Percentiles rank a stretch among this genome's conserved stretches.
Evolutionary conservation across 805 yeast species (phyloP).

Genomic region (Candida ortonii): DNA sequence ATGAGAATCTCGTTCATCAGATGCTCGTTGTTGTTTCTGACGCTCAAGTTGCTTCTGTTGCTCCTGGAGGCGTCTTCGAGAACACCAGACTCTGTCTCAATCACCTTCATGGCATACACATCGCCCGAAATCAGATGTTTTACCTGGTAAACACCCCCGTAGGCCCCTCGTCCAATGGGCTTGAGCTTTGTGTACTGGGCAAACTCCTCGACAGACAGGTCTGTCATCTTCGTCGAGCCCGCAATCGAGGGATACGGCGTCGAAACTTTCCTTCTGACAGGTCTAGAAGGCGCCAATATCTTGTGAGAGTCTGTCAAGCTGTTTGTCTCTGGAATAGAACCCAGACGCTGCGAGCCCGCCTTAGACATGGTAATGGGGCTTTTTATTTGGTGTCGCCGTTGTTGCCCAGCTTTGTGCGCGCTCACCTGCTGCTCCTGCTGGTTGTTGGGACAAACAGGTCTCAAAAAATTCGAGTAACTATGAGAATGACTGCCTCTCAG

Average conservation of each 20-base stretch:
- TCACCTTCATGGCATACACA: conserved; percentile 27
- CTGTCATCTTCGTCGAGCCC: conserved; percentile 14
- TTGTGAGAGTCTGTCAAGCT: too few relatives aligned
- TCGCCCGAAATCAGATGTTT: conserved; percentile 9
- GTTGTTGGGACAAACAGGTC: too few relatives aligned
- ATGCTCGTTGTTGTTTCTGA: conserved; percentile 20
- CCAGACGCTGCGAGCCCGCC: too few relatives aligned
- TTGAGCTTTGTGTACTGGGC: conserved; percentile 51
- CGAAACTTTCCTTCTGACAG: too few relatives aligned
- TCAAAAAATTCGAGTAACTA: too few relatives aligned
- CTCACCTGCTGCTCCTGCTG: conserved; percentile 1
- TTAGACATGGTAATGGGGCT: too few relatives aligned
- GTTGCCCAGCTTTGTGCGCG: too few relatives aligned
- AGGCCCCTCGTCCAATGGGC: conserved; percentile 86
- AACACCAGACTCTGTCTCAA: conserved; percentile 11
- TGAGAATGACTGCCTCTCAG: too few relatives aligned
- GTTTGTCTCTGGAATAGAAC: too few relatives aligned
- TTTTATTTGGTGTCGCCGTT: too few relatives aligned
- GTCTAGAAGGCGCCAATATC: too few relatives aligned
- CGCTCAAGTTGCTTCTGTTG: conserved; percentile 2
- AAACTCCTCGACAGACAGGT: conserved; percentile 17
- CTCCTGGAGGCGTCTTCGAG: conserved; percentile 5
- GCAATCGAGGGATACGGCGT: conserved; percentile 6
- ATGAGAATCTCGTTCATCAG: conserved; percentile 68
- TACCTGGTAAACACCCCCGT: conserved; percentile 70